phyloP scores from a whole-genome alignment of 768 basidiomycete species.

The Amanita pseudoporphyria region DNA sequence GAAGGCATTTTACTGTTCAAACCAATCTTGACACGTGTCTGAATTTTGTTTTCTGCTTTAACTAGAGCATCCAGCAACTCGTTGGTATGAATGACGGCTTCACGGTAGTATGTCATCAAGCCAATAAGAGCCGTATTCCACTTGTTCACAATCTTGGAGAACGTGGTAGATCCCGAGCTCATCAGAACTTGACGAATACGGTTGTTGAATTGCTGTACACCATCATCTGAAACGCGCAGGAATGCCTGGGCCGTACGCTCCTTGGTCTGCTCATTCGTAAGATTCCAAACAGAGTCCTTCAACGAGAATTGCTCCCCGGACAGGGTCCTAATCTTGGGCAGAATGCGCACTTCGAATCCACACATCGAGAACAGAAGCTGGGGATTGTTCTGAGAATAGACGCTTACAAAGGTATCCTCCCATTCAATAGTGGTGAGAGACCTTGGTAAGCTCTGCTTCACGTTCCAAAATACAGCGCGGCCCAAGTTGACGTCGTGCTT shows the following conservation, averaged over 20 bases:
- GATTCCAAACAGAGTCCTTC: conserved; percentile 94
- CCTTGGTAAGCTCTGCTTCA: conserved; percentile 92
- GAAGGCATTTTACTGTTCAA: conserved; percentile 99
- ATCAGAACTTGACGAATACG: conserved; percentile 93
- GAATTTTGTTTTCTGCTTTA: conserved; percentile 99
- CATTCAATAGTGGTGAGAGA: conserved; percentile 98
- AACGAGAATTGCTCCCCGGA: conserved; percentile 96
- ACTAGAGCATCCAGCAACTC: conserved; percentile 93
- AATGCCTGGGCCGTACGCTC: conserved; percentile 98
- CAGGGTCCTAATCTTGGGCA: conserved; percentile 93
- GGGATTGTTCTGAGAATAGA: conserved; percentile 96
- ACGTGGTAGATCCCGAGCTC: conserved; percentile 98
- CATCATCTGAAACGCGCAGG: conserved; percentile 94
- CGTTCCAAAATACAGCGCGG: conserved; percentile 98
- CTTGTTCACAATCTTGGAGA: conserved; percentile 98
- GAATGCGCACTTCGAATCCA: conserved; percentile 96
- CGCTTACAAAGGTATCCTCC: conserved; percentile 97
- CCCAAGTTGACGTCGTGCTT: conserved; percentile 99
- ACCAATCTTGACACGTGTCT: conserved; percentile 99
- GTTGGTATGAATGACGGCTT: conserved; percentile 95
- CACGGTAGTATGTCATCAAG: conserved; percentile 96
- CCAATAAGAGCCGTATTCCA: conserved; percentile 96
- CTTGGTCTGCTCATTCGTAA: conserved; percentile 95
- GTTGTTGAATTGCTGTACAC: conserved; percentile 97
- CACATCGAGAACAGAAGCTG: conserved; percentile 98